Base-by-base conservation (phyloP, 2,329 filamentous ascomycete species). In the Claviceps cyperi region DNA sequence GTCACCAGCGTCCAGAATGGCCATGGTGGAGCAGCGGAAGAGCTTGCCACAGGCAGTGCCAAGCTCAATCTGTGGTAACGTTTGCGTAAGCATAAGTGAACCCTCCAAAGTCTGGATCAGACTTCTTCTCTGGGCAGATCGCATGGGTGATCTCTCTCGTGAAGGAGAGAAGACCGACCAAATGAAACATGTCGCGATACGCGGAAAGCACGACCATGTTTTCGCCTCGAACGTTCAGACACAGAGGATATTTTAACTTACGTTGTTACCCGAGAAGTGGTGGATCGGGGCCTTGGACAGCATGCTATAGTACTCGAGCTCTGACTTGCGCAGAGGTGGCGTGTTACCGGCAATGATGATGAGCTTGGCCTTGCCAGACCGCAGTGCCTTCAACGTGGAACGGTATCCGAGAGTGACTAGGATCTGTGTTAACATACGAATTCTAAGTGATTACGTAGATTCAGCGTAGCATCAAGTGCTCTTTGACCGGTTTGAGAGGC, bases 41-140 rank as follows among this genome's bases (percentile, higher is more conserved):
- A 98, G 85, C 80, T 97, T 97, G 79, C 92, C 92, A 77, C 90
- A 96, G 62, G 89, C 90, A 68, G 90, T 97, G 67, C 92, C 92
- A 60, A 98, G 81, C 78, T 97, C 92, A 69, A 97, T 96, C 90
- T 97, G 71, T 70, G 53, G 52, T 21, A 46, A 61, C 54, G 67
- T 57, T 62, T 32, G 28, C 66, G 78, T 84, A 75, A 83, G 80
- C 79, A 69, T 62, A 66, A 62, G 62, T 70, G 65, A 73, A 83
- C 87, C 88, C 88, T 94, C 88, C 87, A 86, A 92, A 92, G 86
- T 81, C 83, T 74, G 62, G 62, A 57, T 66, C 24, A 85, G 82
- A 85, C 88, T 89, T 91, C 82, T 90, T 94, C 88, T 83, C 86
- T 86, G 87, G 88, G 86, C 73, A 75, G 73, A 67, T 72, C 71